Percentiles rank a stretch among this genome's conserved stretches.
Evolutionary conservation across 352 stramenopile species (phyloP).

Genomic region (Globisporangium ultimum): DNA sequence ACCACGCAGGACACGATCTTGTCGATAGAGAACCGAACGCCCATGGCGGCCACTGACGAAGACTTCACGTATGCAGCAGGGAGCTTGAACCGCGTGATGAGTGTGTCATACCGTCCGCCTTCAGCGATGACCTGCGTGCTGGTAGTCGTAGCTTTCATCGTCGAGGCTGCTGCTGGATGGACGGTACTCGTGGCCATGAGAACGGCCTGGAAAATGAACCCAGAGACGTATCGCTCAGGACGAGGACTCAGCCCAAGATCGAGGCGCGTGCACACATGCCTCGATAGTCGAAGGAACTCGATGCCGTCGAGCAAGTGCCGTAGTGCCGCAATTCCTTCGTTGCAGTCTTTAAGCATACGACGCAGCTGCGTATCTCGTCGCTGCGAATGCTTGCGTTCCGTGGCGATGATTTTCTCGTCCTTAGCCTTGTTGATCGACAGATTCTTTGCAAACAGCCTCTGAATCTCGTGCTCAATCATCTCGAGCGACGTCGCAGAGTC

Average conservation of each 20-base stretch:
- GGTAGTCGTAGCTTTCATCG: constrained; percentile 27
- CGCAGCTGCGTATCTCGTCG: constrained; percentile 62
- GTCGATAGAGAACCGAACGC: constrained; percentile 82
- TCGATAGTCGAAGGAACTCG: constrained; percentile 55
- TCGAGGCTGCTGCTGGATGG: constrained; percentile 12
- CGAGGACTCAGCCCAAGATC: constrained; percentile 76
- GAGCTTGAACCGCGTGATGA: constrained; percentile 84
- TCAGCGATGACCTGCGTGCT: constrained; percentile 75
- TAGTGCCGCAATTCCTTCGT: constrained; percentile 61
- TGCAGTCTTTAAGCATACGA: constrained; percentile 65
- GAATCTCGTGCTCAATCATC: constrained; percentile 60
- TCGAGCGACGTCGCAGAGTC: constrained; percentile 59
- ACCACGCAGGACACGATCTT: constrained; percentile 80
- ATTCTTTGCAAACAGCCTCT: constrained; percentile 56
- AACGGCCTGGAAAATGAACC: constrained; percentile 84
- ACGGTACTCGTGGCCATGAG: constrained; percentile 28
- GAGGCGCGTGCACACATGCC: constrained; percentile 59
- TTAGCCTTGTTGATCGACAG: constrained; percentile 24
- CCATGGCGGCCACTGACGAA: constrained; percentile 70
- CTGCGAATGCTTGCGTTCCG: constrained; percentile 51
- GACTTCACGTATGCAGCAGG: constrained; percentile 73
- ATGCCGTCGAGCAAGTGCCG: constrained; percentile 69
- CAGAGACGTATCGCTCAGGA: constrained; percentile 72
- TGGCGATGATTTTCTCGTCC: constrained; percentile 11
- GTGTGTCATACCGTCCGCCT: constrained; percentile 75